Evolutionary conservation across 495 filamentous ascomycete genomes (phyloP), one percentile per base, ranked within the genome.

Genomic region (Talaromyces thailandensis): DNA sequence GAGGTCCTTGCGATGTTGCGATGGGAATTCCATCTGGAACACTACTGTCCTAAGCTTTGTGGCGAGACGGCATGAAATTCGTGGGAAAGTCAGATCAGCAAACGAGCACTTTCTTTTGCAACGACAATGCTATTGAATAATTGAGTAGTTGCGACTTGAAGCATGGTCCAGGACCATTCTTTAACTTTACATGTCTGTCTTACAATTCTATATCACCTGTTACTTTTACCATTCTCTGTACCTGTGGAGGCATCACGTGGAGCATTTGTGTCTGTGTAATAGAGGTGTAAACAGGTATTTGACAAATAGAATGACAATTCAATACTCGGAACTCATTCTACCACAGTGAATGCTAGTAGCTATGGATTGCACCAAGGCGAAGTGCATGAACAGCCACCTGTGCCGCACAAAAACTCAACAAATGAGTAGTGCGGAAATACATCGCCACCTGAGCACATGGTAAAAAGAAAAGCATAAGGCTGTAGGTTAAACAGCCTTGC

Each of bases 1-100:
- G 52, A 24, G 52, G 52, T 56, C 52, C 55, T 31, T 57, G 55
- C 14, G 55, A 57, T 57, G 28, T 14, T 12, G 29, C 55, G 55
- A 57, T 57, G 55, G 55, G 55, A 16, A 31, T 57, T 28, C 4
- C 25, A 1, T 26, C 25, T 29, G 53, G 53, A 8, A n/a, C 5
- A 31, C 23, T 56, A 56, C 7, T 28, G 18, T 56, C 23, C 26
- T 56, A 26, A 32, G 32, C n/a, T 40, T 40, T 5, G 14, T 12
- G 8, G 35, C 8, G 2, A 3, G 35, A 53, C 25, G 21, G 50
- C n/a, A 53, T 26, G 5, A 21, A 5, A 18, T 24, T 53, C 21
- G 50, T 25, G 50, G 14, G 14, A 53, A 53, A 7, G 21, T 21
- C 50, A 53, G 25, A 2, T 26, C 14, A 6, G 14, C 35, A 16